Evolutionary conservation across 139 green algal genomes (phyloP), one percentile per base, ranked within the genome.

Genomic region (Medakamo hakoo): DNA sequence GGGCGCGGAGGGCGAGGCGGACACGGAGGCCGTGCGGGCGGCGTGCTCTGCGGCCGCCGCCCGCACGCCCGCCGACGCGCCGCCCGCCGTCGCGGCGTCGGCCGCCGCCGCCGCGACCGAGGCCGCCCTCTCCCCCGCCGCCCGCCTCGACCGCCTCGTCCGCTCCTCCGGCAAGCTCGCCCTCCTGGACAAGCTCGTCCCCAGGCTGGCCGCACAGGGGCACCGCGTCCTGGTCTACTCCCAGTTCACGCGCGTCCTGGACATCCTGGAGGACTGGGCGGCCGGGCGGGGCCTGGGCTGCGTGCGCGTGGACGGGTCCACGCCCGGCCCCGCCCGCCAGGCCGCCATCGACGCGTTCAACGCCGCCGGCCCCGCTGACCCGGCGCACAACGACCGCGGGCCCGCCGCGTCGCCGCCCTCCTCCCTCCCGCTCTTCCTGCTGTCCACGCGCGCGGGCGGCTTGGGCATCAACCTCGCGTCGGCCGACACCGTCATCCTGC

Each of bases 381-480:
- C 3, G 27, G 64, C 2, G 49, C 57, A 55, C 21, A 58, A 60
- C 3, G 68, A 57, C 62, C 63, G 57, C 5, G 48, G 61, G 24
- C 49, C 65, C 23, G 28, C 58, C 25, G 19, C 30, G 61, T 24
- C 55, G 49, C 65, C 20, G 59, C 48, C 23, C 4, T 65, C 23
- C 63, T 16, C 25, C 57, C 63, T 49, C 4, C 82, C 73, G 26
- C 26, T 89, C 5, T 77, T 89, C 40, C 72, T 94, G 32, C 66
- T 84, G 64, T 68, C 78, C 22, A 63, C 78, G 1, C 67, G 68
- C 2, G 65, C 69, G 3, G 77, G 76, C 58, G 85, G 86, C n/a
- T 68, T 92, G 48, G 86, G 83, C 57, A 90, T 77, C 16, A 63
- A 85, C 64, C 72, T 94, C 55, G 76, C 82, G 0, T 23, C 21